Percentiles rank a stretch among this genome's conserved stretches.
phyloP scores from a whole-genome alignment of 768 basidiomycete genomes.

The Tulasnella calospora region DNA sequence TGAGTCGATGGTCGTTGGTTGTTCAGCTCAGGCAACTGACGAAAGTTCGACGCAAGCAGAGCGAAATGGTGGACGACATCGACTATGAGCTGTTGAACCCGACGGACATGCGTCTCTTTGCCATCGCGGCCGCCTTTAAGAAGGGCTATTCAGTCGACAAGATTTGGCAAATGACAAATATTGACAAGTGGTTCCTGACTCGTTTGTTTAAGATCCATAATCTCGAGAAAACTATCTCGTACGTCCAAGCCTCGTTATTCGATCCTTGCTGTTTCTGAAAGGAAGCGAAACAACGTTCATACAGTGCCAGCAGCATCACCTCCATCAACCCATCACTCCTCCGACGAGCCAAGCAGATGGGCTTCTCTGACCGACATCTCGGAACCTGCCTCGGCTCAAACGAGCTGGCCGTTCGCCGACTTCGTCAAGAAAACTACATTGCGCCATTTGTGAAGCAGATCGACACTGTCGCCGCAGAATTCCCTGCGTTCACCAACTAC shows the following conservation, averaged over 20 bases:
- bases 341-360: constrained; percentile 83
- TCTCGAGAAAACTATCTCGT: constrained; percentile 76
- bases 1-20: constrained; percentile 34
- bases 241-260: constrained; percentile 35
- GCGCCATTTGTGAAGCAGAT: constrained; percentile 96
- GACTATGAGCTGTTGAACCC: constrained; percentile 92
- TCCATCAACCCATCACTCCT: constrained; percentile 59
- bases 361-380: constrained; percentile 92
- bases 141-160: constrained; percentile 91
- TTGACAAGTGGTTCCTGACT: constrained; percentile 97
- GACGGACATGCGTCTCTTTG: constrained; percentile 95
- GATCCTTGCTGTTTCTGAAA: neutral
- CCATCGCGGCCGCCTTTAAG: constrained; percentile 90
- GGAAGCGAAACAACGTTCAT: neutral
- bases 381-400: constrained; percentile 80
- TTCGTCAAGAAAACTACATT: constrained; percentile 79
- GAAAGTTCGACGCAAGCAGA: constrained; percentile 44
- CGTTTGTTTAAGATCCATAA: constrained; percentile 77
- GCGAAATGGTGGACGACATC: constrained; percentile 81
- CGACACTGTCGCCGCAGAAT: constrained; percentile 97
- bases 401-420: constrained; percentile 84
- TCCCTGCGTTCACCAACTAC: constrained; percentile 98
- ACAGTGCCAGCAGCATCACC: constrained; percentile 59
- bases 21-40: neutral
- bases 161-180: constrained; percentile 96